phyloP scores from a whole-genome alignment of 306 rosid genomes.

The Bauhinia variegata region DNA sequence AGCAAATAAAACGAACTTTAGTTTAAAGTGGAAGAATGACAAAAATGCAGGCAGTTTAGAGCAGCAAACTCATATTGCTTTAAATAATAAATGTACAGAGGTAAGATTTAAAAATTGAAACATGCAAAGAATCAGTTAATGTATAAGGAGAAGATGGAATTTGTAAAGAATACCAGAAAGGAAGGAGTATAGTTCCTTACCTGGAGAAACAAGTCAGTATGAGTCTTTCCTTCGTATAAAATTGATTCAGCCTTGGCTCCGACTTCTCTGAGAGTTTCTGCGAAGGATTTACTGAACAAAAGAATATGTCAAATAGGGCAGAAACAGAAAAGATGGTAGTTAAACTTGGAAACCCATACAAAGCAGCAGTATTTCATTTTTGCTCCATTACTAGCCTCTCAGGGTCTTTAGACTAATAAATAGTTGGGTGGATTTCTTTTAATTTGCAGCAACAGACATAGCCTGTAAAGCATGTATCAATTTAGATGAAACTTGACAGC shows the following conservation, averaged over 20 bases:
- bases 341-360: slow-evolving; percentile 13
- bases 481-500: neutral
- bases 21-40: too few species aligned
- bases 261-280: slow-evolving; percentile 70
- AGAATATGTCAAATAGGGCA: slow-evolving; percentile 28
- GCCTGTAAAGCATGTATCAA: neutral
- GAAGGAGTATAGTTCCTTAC: slow-evolving; percentile 42
- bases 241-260: slow-evolving; percentile 77
- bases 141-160: neutral
- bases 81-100: too few species aligned
- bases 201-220: slow-evolving; percentile 95
- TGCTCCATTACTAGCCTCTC: neutral
- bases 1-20: too few species aligned
- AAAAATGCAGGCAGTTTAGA: too few species aligned
- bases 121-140: too few species aligned
- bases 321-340: slow-evolving; percentile 12
- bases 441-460: too few species aligned
- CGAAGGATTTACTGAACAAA: slow-evolving; percentile 66
- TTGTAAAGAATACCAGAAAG: slow-evolving; percentile 14
- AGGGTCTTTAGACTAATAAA: too few species aligned
- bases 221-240: slow-evolving; percentile 84
- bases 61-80: too few species aligned
- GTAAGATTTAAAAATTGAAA: too few species aligned
- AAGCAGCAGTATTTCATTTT: slow-evolving; percentile 5
- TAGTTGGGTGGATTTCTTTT: too few species aligned